These are phyloP conservation scores for Adiantum capillusveneris DNA, from an alignment of 75 land plant genomes.

Conservation along the genomic window DNA sequence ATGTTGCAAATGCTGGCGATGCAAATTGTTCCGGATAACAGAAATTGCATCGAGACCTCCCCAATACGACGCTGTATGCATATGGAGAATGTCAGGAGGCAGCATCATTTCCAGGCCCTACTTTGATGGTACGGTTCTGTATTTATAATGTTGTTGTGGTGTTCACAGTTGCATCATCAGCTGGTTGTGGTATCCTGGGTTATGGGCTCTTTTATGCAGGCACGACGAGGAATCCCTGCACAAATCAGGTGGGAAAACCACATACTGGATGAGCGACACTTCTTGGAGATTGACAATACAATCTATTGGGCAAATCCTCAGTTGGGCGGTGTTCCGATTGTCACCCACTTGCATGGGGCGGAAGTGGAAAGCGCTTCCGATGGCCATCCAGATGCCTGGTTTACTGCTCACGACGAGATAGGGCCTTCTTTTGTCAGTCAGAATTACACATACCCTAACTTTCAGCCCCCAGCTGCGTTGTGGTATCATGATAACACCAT, in stretches of 20 bases:
- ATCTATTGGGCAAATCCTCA: slow-evolving; percentile 11
- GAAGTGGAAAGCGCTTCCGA: slow-evolving; percentile 20
- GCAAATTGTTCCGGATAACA: too few relatives aligned
- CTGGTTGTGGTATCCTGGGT: too few relatives aligned
- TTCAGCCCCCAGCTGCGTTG: slow-evolving; percentile 22
- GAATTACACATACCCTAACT: slow-evolving; percentile 16
- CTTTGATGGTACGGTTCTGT: too few relatives aligned
- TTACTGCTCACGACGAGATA: slow-evolving; percentile 14
- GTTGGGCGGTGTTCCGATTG: slow-evolving; percentile 28
- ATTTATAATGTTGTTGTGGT: too few relatives aligned
- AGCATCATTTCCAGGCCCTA: too few relatives aligned
- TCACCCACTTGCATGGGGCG: slow-evolving; percentile 28
- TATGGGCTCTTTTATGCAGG: too few relatives aligned
- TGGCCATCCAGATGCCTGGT: slow-evolving; percentile 32
- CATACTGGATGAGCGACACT: slow-evolving; percentile 10
- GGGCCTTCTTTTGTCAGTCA: slow-evolving; percentile 21
- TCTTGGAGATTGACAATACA: slow-evolving; percentile 17
- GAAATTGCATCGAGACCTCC: too few relatives aligned
- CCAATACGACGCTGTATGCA: too few relatives aligned
- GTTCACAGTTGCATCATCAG: too few relatives aligned
- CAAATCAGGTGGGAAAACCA: slow-evolving; percentile 28
- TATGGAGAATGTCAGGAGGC: too few relatives aligned
- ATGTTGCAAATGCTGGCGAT: too few relatives aligned
- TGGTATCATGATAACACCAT: slow-evolving; percentile 43
- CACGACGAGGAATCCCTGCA: slow-evolving; percentile 1